A percentile compares a stretch with the other conserved stretches of the same genome.
Conservation (phyloP, 176 grass and related monocot genomes). For the Cenchrus fungigraminus region DNA sequence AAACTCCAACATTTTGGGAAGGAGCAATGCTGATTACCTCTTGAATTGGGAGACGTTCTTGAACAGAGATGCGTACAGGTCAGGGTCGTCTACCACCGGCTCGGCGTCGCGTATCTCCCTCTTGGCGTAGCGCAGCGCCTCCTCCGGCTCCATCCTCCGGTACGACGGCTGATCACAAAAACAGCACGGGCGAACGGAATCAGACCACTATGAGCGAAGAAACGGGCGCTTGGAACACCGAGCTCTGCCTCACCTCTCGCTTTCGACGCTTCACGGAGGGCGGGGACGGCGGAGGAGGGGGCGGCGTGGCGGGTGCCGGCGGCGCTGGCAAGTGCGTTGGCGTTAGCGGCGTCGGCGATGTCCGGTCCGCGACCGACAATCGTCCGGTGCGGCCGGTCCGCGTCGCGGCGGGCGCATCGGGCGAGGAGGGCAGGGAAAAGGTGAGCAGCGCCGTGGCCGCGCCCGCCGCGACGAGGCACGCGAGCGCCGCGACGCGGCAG, state of each 20-base stretch:
- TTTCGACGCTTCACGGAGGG: constrained; percentile 28
- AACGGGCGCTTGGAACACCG: neutral
- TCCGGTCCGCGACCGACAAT: neutral
- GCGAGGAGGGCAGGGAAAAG: constrained; percentile 40
- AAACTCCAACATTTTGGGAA: neutral
- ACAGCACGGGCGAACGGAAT: neutral
- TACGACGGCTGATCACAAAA: constrained; percentile 56
- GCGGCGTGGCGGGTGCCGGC: neutral
- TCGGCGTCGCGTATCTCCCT: constrained; percentile 62
- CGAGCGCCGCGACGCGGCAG: constrained; percentile 37
- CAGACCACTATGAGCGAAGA: neutral
- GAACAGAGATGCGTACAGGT: constrained; percentile 80
- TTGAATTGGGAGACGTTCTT: constrained; percentile 84
- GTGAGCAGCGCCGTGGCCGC: constrained; percentile 50
- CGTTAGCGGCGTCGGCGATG: neutral
- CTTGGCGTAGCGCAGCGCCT: constrained; percentile 68
- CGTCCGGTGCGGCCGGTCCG: neutral
- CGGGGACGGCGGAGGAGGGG: neutral
- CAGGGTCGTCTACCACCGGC: constrained; percentile 52
- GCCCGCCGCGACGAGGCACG: constrained; percentile 40
- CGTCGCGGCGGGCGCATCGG: neutral
- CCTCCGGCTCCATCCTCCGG: constrained; percentile 78
- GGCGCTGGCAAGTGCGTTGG: neutral
- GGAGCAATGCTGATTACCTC: constrained; percentile 42
- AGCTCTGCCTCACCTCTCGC: constrained; percentile 46